Base-by-base conservation (phyloP, 2,329 filamentous ascomycete species). In the Fusarium pseudograminearum region DNA sequence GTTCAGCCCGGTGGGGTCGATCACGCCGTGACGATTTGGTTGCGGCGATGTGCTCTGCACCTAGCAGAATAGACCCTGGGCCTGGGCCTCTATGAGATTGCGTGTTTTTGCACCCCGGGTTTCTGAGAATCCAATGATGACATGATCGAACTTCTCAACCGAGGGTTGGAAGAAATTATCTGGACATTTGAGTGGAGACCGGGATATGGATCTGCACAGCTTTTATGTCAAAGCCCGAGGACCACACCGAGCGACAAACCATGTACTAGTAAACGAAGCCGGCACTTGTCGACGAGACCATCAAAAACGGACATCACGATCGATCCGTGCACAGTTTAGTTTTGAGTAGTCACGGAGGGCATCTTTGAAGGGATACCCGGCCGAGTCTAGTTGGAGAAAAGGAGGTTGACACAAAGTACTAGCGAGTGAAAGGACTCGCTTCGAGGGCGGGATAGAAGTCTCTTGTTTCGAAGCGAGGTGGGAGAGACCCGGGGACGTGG, bases 311-410 rank as follows among this genome's bases (percentile, higher is more conserved):
- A 59, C 62, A 63, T 46, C 28, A 67, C 41, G 28, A 64, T 47
- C 53, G 62, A 70, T 64, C 67, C 67, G 67, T 70, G 67, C 67
- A 56, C 62, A 50, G 36, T 62, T 59, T 69, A 70, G 67, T 50
- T 55, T 41, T 54, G 22, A 30, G 59, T 47, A 64, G 51, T 57
- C 50, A 42, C 63, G 56, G 63, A 67, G 46, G 48, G 50, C 41
- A 47, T 52, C 66, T 69, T 51, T 59, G 66, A 66, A 69, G 31
- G 56, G 61, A 50, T 61, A 30, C 48, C 61, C 52, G 62, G 45
- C 67, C 67, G 62, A 64, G 62, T 46, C 61, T 65, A 65, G 61
- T 42, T 28, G 30, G 38, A 20, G 47, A 47, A 57, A 67, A 54
- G 67, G 67, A 69, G 67, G 67, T 67, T 70, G 48, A 67, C 64